Base-by-base conservation (phyloP, 768 basidiomycete species). In the Leccinum ochraceum region DNA sequence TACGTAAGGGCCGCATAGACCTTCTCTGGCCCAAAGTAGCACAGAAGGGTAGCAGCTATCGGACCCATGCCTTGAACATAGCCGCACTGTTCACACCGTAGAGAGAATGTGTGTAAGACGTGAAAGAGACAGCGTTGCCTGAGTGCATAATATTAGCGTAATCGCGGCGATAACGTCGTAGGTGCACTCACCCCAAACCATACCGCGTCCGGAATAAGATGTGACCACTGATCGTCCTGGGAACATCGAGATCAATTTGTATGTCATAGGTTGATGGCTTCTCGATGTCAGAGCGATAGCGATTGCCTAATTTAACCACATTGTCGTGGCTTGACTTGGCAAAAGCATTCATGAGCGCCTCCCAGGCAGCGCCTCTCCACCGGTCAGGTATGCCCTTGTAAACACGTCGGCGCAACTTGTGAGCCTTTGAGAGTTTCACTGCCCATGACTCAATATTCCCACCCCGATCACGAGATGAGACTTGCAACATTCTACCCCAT, bases 11-110 rank as follows among this genome's bases (percentile, higher is more conserved):
- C 82, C 4, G 89, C 85, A 70, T 95, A 97, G 5, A 87, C 90
- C 56, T 87, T 88, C 76, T 94, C 92, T 8, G 97, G 94, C 63
- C 89, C 88, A 71, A 94, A 89, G 73, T 98, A 98, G 76, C 91
- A 95, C 13, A 98, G 83, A 22, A 99, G 81, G 2, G 95, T 98
- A 1, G 95, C 92, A 0, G 96, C 94, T 59, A 99, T 92, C 6
- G 96, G 92, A 2, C 97, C 95, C 97, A 99, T 99, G 61, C 97
- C 97, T 77, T 99, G 97, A 44, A 95, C 95, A 72, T 99, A 99
- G 16, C 96, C 96, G 63, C 97, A 98, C 11, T 83, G 79, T 17
- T 79, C 73, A 75, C 96, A 98, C n/a, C 81, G 79, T 20, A 95
- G 80, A 2, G 94, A 95, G 72, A 97, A 95, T 54, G 85, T 85